Evolutionary conservation across 2,329 filamentous ascomycete genomes (phyloP).

Genomic region (Madurella mycetomatis): DNA sequence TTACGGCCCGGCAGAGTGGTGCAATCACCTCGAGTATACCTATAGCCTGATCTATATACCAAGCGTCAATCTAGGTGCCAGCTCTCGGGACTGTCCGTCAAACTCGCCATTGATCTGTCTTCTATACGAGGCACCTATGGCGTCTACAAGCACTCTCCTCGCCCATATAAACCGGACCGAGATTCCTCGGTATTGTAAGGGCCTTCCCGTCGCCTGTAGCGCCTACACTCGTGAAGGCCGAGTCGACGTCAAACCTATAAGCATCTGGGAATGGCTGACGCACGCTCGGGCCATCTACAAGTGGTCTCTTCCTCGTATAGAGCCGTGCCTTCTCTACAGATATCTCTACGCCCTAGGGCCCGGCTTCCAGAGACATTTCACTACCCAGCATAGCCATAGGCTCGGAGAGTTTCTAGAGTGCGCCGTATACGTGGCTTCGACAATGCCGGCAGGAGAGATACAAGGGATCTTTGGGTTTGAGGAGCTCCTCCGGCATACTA

Average conservation of each 20-base stretch:
- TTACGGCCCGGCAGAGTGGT: constrained; percentile 4
- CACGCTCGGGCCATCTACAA: constrained; percentile 8
- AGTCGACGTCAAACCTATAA: constrained; percentile 11
- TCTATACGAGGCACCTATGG: constrained; percentile 9
- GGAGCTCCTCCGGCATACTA: constrained; percentile 12
- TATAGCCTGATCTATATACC: constrained; percentile 12
- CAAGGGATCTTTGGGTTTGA: constrained; percentile 4
- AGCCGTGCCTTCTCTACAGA: constrained; percentile 9
- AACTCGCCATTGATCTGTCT: constrained; percentile 13
- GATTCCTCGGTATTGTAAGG: constrained; percentile 13
- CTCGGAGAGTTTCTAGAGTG: constrained; percentile 3
- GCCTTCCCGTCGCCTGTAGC: constrained; percentile 4
- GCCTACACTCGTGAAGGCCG: constrained; percentile 11
- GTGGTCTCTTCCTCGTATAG: constrained; percentile 6
- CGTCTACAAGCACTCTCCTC: constrained; percentile 12
- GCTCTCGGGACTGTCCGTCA: constrained; percentile 1
- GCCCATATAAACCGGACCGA: constrained; percentile 10
- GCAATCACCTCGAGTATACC: constrained; percentile 14
- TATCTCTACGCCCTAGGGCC: constrained; percentile 6
- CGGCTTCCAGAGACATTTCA: too few relatives aligned
- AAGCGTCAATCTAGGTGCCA: constrained; percentile 11
- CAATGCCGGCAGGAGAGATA: constrained; percentile 9
- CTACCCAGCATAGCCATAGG: not conserved
- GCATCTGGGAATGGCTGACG: constrained; percentile 11
- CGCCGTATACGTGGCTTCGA: constrained; percentile 7